phyloP scores from a whole-genome alignment of 2,329 filamentous ascomycete species.

The Shiraia sp. region DNA sequence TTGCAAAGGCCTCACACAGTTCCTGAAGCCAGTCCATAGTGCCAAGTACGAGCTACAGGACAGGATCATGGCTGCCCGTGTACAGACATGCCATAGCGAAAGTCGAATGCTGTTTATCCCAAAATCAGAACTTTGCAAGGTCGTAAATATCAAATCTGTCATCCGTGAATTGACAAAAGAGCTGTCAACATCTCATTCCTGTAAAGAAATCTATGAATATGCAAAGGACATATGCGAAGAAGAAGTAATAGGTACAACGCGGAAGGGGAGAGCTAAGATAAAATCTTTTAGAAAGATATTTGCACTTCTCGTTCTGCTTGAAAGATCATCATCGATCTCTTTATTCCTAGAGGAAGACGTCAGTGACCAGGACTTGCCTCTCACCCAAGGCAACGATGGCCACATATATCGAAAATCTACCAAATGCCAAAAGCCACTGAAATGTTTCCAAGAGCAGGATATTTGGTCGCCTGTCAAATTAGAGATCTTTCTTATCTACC shows the following conservation, averaged over 20 bases:
- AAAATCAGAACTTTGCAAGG: constrained; percentile 1
- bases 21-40: no score
- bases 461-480: constrained; percentile 13
- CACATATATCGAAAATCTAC: background rate
- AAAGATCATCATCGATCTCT: constrained; percentile 5
- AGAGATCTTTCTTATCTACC: constrained; percentile 10
- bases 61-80: constrained; percentile 3
- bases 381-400: background rate
- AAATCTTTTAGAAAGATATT: constrained; percentile 17
- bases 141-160: constrained; percentile 6
- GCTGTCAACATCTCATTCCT: background rate
- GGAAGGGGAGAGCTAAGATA: constrained; percentile 4
- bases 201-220: constrained; percentile 1
- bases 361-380: constrained; percentile 15
- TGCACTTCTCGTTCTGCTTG: constrained; percentile 11
- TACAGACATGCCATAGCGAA: constrained; percentile 1
- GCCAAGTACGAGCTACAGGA: constrained; percentile 8
- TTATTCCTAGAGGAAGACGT: constrained; percentile 14
- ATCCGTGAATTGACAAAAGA: constrained; percentile 5
- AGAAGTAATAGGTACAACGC: background rate
- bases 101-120: constrained; percentile 3
- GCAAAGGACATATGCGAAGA: constrained; percentile 6
- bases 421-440: background rate
- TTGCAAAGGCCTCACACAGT: constrained; percentile 1
- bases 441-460: constrained; percentile 2